phyloP scores from a whole-genome alignment of 2,329 filamentous ascomycete species.

The Blastomyces parvus region DNA sequence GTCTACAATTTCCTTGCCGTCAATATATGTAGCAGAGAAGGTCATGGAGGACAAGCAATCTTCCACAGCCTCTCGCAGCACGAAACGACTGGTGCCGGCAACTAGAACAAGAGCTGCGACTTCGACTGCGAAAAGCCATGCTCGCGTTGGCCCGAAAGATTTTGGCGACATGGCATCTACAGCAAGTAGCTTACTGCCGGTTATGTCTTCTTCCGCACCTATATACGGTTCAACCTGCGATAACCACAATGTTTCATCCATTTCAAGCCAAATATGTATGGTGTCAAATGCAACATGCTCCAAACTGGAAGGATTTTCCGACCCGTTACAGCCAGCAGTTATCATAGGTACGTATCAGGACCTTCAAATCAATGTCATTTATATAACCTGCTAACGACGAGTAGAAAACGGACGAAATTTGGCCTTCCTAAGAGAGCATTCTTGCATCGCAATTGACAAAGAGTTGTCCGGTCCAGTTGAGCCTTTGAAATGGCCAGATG shows the following conservation, averaged over 20 bases:
- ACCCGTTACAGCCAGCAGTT: constrained; percentile 23
- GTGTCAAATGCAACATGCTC: constrained; percentile 34
- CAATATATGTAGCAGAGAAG: constrained; percentile 42
- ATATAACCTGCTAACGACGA: constrained; percentile 11
- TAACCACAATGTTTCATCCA: constrained; percentile 29
- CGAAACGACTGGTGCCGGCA: constrained; percentile 4
- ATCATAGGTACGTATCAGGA: constrained; percentile 28
- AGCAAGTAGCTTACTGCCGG: constrained; percentile 27
- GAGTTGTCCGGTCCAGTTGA: constrained; percentile 36
- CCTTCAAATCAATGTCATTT: background rate
- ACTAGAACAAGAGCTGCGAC: constrained; percentile 21
- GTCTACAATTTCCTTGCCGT: constrained; percentile 80
- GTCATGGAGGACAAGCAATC: constrained; percentile 26
- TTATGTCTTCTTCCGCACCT: constrained; percentile 27
- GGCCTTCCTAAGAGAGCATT: constrained; percentile 33
- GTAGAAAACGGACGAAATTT: constrained; percentile 34
- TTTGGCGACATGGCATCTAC: constrained; percentile 30
- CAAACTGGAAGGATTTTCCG: constrained; percentile 18
- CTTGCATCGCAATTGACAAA: constrained; percentile 38
- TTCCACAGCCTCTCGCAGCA: constrained; percentile 19
- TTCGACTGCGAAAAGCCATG: constrained; percentile 21
- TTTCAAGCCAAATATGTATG: constrained; percentile 36
- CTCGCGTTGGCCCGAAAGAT: constrained; percentile 26
- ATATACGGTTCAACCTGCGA: constrained; percentile 33
- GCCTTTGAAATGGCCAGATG: constrained; percentile 42